Percentiles rank a stretch among this genome's conserved stretches.
Conservation (phyloP, 1,284 basidiomycete species). For the Pisolithus thermaeus region DNA sequence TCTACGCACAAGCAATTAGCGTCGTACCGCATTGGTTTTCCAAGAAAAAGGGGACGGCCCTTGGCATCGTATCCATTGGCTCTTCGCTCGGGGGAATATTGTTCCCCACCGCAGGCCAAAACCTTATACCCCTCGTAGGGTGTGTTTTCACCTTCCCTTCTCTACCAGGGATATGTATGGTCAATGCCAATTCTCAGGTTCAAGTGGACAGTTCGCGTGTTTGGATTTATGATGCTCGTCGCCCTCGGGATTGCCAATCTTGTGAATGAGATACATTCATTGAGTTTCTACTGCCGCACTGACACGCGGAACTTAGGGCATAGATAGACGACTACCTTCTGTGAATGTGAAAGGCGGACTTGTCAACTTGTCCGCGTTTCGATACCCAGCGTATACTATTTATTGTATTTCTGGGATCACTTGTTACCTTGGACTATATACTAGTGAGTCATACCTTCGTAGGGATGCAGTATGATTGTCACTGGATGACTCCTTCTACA, state of each 20-base stretch:
- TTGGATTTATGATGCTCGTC: conserved; percentile 38
- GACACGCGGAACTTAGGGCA: conserved; percentile 6
- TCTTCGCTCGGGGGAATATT: conserved; percentile 40
- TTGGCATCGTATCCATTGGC: conserved; percentile 38
- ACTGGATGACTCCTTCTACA: conserved; percentile 13
- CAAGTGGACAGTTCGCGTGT: conserved; percentile 44
- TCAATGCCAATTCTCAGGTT: conserved; percentile 14
- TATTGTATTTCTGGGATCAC: background rate
- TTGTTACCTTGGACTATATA: background rate
- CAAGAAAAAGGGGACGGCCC: conserved; percentile 33
- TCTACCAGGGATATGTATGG: background rate
- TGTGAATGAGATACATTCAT: conserved; percentile 11
- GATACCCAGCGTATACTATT: conserved; percentile 32
- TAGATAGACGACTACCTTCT: conserved; percentile 37
- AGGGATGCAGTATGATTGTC: background rate
- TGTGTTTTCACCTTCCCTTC: conserved; percentile 16
- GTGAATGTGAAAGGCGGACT: conserved; percentile 35
- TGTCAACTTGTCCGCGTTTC: conserved; percentile 38
- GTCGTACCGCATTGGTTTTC: conserved; percentile 46
- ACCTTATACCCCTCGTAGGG: conserved; percentile 33
- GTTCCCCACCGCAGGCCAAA: conserved; percentile 38
- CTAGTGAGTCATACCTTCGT: background rate
- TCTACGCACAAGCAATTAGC: conserved; percentile 41
- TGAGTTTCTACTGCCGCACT: too few species aligned
- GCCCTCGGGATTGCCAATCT: conserved; percentile 34